Percentiles rank a stretch among this genome's conserved stretches.
Conservation (phyloP, 768 basidiomycete species). For the Multifurca ochricompacta region DNA sequence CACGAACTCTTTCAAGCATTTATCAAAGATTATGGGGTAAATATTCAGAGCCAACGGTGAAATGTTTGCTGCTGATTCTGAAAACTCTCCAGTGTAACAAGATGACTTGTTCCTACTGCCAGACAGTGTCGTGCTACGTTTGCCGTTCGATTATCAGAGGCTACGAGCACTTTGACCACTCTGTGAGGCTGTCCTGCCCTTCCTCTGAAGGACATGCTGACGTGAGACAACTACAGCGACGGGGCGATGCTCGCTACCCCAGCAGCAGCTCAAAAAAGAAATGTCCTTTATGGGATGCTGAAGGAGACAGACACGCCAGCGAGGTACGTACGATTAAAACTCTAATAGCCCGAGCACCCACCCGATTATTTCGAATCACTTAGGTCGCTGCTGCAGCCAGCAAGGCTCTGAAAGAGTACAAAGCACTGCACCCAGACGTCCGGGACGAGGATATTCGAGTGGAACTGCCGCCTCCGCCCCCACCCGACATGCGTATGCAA, state of each 20-base stretch:
- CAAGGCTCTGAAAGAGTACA: constrained; percentile 55
- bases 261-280: constrained; percentile 30
- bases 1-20: constrained; percentile 43
- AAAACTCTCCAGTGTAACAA: constrained; percentile 69
- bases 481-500: not conserved
- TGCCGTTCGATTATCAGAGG: constrained; percentile 67
- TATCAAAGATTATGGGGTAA: constrained; percentile 70
- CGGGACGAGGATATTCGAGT: constrained; percentile 53
- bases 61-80: not conserved
- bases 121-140: constrained; percentile 73
- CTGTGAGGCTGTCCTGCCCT: constrained; percentile 27
- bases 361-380: not conserved
- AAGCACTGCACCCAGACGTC: constrained; percentile 53
- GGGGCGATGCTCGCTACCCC: not conserved
- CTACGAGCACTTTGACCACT: constrained; percentile 62
- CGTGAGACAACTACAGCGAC: constrained; percentile 1
- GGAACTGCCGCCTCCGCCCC: constrained; percentile 40
- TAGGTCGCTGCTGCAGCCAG: constrained; percentile 67
- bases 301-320: constrained; percentile 55
- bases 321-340: constrained; percentile 39
- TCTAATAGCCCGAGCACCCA: not conserved
- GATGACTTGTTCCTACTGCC: constrained; percentile 73
- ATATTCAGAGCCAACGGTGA: constrained; percentile 22
- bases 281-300: constrained; percentile 62
- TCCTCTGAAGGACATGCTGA: not conserved